Conservation (phyloP, 345 rosid genomes). For the Limnanthes douglasii region DNA sequence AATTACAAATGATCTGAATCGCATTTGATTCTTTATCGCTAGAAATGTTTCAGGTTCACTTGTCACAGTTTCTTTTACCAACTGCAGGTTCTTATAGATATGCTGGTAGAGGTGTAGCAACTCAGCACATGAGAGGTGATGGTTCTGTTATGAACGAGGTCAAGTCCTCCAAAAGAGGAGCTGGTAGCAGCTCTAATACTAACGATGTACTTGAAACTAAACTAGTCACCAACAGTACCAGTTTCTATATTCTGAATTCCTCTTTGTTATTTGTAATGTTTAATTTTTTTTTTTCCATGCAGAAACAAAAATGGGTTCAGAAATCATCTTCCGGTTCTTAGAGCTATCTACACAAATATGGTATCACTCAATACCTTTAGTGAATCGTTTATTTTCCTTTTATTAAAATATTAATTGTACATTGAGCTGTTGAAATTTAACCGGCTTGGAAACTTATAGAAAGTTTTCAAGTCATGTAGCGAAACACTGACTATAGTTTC, state of each 20-base stretch:
- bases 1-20: slow-evolving; percentile 1
- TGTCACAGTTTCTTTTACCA: slow-evolving; percentile 3
- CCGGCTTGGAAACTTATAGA: too few relatives aligned
- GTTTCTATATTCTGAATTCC: background rate
- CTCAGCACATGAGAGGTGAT: slow-evolving; percentile 25
- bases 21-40: background rate
- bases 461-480: too few relatives aligned
- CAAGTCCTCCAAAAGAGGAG: slow-evolving; percentile 49
- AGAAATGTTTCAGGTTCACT: background rate
- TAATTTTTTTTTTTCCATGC: slow-evolving; percentile 13
- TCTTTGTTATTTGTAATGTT: slow-evolving; percentile 7
- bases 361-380: too few relatives aligned
- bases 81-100: slow-evolving; percentile 30
- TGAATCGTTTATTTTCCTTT: too few relatives aligned
- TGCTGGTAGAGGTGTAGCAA: slow-evolving; percentile 19
- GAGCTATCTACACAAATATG: slow-evolving; percentile 13
- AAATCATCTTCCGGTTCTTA: slow-evolving; percentile 54
- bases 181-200: slow-evolving; percentile 28
- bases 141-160: slow-evolving; percentile 21
- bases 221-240: slow-evolving; percentile 1
- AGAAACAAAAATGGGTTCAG: slow-evolving; percentile 88
- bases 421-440: too few relatives aligned
- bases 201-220: slow-evolving; percentile 34
- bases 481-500: too few relatives aligned
- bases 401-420: too few relatives aligned